Evolutionary conservation across 495 filamentous ascomycete genomes (phyloP).

Genomic region (Xylaria acuta): DNA sequence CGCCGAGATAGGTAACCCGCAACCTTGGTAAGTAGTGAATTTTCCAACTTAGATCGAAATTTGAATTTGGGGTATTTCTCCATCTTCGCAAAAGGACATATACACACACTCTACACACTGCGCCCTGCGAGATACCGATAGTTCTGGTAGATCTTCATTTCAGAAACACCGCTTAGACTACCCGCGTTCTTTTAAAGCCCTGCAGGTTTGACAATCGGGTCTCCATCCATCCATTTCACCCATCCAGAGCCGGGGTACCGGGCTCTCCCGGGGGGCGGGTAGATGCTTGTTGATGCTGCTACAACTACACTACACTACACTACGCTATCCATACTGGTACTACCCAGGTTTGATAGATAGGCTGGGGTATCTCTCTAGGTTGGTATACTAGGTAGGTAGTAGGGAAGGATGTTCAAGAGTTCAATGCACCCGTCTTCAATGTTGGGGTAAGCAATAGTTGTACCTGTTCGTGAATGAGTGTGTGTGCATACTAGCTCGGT

Average conservation of each 20-base stretch:
- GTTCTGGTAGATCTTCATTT: conserved; percentile 44
- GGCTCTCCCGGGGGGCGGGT: conserved; percentile 15
- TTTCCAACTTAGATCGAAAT: conserved; percentile 9
- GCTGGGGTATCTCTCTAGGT: not conserved
- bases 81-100: not conserved
- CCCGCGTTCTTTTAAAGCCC: not conserved
- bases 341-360: not conserved
- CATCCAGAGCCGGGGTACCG: conserved; percentile 7
- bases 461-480: not conserved
- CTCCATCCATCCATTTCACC: not conserved
- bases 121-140: conserved; percentile 41
- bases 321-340: too few relatives aligned
- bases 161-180: not conserved
- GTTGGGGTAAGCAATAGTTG: not conserved
- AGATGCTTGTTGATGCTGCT: not conserved
- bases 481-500: not conserved
- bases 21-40: not conserved
- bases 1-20: not conserved
- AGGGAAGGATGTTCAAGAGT: not conserved
- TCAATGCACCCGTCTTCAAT: not conserved
- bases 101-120: not conserved
- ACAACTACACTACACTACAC: conserved; percentile 4
- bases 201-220: conserved; percentile 10
- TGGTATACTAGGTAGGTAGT: not conserved
- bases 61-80: not conserved